Conservation (phyloP, 495 filamentous ascomycete species). For the Penicillium daleae region DNA sequence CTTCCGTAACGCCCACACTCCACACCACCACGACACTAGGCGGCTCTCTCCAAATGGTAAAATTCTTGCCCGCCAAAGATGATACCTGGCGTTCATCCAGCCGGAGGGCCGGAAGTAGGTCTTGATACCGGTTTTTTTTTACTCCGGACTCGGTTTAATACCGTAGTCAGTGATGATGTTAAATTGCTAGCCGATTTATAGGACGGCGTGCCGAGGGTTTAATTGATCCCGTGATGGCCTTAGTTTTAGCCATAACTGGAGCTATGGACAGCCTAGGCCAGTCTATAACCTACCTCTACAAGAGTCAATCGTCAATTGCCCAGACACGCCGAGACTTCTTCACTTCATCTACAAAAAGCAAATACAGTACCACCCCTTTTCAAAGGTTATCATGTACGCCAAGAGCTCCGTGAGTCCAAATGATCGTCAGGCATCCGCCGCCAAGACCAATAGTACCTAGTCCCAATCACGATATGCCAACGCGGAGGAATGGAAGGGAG, state of each 20-base stretch:
- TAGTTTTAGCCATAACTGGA: neutral
- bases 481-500: neutral
- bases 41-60: slow-evolving; percentile 20
- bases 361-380: neutral
- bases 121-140: neutral
- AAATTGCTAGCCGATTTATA: neutral
- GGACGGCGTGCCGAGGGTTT: neutral
- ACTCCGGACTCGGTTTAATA: neutral
- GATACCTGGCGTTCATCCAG: too few relatives aligned
- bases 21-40: neutral
- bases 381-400: neutral
- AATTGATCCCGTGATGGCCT: neutral
- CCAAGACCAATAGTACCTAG: neutral
- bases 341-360: neutral
- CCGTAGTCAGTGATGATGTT: neutral
- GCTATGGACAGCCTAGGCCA: neutral
- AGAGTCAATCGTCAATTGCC: neutral
- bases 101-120: neutral
- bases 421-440: neutral
- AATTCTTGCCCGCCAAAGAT: slow-evolving; percentile 16
- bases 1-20: neutral
- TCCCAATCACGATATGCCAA: neutral
- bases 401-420: neutral
- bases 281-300: too few relatives aligned
- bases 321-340: neutral